Evolutionary conservation across 257 asterid genomes (phyloP), one percentile per base, ranked within the genome.

Genomic region (Penstemon barbatus): DNA sequence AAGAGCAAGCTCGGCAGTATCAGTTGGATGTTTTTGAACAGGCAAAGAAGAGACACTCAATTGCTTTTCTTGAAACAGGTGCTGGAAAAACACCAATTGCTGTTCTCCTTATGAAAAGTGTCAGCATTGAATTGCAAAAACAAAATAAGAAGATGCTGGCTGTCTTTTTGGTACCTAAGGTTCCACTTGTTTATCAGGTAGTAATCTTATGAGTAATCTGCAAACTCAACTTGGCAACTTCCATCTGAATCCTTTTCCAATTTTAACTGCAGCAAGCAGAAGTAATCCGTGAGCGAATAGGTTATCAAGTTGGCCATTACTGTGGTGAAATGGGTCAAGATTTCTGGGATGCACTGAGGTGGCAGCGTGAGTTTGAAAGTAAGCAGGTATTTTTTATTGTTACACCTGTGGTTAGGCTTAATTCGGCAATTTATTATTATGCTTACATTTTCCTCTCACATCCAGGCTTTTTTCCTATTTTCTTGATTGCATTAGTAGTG

Each of bases 311-410:
- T 58, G 99, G 99, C 54, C 99, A 91, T 81, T 94, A 91, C 72
- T 94, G 99, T 86, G 99, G 99, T 68, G 99, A 94, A 79, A 94
- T 94, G 99, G 99, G 99, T 60, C 97, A 94, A 76, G 97, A 94
- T 81, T 94, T 94, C 74, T 94, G 99, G 99, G 97, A 94, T 84
- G 89, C 96, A n/a, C 85, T 96, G 70, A 89, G 96, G 81, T 94
- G 99, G 99, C 96, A 87, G 65, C 91, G 91, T 10, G 99, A 94
- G 83, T 91, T 94, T 53, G 96, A 90, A 74, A 79, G 95, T 74
- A 94, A 94, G 74, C 96, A 94, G 99, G 97, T 94, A 75, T 55
- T 48, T 65, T 70, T 68, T 38, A 46, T 52, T 53, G 46, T 36
- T 9, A 60, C 57, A 71, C 71, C 8, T 69, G 12, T 15, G 37